Percentiles rank a stretch among this genome's conserved stretches.
phyloP scores from a whole-genome alignment of 768 basidiomycete genomes.

The Pluteus cervinus region DNA sequence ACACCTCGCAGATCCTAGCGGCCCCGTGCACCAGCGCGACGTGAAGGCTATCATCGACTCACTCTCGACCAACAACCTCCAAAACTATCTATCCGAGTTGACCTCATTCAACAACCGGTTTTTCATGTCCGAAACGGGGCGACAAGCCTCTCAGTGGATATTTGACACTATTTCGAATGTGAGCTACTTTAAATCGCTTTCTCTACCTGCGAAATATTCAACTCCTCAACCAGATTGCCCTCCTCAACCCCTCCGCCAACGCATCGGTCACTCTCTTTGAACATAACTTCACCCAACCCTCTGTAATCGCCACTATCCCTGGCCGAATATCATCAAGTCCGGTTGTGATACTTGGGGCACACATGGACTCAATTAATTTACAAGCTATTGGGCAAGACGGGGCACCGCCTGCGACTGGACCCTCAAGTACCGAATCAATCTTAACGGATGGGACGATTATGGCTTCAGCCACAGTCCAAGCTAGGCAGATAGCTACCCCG shows the following conservation, averaged over 20 bases:
- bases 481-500: too few species aligned
- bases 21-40: constrained; percentile 18
- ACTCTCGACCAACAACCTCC: constrained; percentile 20
- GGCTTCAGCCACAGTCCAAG: too few species aligned
- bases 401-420: too few species aligned
- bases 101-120: constrained; percentile 31
- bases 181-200: too few species aligned
- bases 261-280: neutral
- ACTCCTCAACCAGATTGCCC: too few species aligned
- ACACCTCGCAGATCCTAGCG: constrained; percentile 13
- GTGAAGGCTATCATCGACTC: constrained; percentile 16
- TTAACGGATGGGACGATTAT: too few species aligned
- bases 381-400: too few species aligned
- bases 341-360: neutral
- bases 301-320: neutral
- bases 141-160: constrained; percentile 26
- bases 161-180: constrained; percentile 19
- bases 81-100: constrained; percentile 22
- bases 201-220: too few species aligned
- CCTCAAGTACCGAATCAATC: too few species aligned
- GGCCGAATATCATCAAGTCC: neutral
- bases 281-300: neutral
- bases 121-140: constrained; percentile 24
- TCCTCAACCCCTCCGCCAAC: too few species aligned
- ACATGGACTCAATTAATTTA: neutral